Percentiles rank a stretch among this genome's conserved stretches.
phyloP scores from a whole-genome alignment of 495 filamentous ascomycete species.

The Pyronema domesticum region DNA sequence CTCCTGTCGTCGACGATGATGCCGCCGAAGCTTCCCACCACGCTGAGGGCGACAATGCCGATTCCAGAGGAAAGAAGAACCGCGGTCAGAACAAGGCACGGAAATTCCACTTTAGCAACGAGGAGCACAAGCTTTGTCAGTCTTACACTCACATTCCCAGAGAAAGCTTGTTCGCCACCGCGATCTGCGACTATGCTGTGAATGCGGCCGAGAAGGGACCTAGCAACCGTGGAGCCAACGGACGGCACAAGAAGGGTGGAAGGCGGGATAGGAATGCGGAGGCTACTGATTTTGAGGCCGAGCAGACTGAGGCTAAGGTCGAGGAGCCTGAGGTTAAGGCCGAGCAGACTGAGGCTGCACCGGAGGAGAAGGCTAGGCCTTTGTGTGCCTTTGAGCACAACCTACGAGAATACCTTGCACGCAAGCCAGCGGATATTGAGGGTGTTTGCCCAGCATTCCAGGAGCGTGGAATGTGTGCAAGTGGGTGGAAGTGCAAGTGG shows the following conservation, averaged over 20 bases:
- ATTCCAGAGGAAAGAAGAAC: conserved; percentile 44
- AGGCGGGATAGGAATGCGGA: neutral
- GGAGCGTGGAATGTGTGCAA: conserved; percentile 48
- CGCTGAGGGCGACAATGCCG: conserved; percentile 25
- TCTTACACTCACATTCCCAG: conserved; percentile 51
- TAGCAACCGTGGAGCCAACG: neutral
- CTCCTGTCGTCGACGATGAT: conserved; percentile 38
- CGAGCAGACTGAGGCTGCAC: conserved; percentile 14
- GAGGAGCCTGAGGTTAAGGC: conserved; percentile 5
- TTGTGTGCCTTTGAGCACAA: conserved; percentile 66
- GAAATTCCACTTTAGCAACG: conserved; percentile 63
- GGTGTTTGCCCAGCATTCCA: conserved; percentile 69
- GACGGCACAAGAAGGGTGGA: conserved; percentile 6
- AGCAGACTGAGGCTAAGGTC: conserved; percentile 8
- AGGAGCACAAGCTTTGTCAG: conserved; percentile 60
- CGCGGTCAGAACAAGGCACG: conserved; percentile 74
- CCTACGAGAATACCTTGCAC: conserved; percentile 63
- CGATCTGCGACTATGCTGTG: conserved; percentile 15
- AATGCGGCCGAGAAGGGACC: conserved; percentile 4
- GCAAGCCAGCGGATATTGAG: conserved; percentile 59
- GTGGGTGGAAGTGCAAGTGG: conserved; percentile 88
- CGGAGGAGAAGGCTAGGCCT: conserved; percentile 17
- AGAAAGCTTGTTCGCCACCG: conserved; percentile 12
- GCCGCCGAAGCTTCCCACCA: conserved; percentile 44
- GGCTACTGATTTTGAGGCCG: neutral